Base-by-base conservation (phyloP, 2,329 filamentous ascomycete species). In the Phoma herbarum region DNA sequence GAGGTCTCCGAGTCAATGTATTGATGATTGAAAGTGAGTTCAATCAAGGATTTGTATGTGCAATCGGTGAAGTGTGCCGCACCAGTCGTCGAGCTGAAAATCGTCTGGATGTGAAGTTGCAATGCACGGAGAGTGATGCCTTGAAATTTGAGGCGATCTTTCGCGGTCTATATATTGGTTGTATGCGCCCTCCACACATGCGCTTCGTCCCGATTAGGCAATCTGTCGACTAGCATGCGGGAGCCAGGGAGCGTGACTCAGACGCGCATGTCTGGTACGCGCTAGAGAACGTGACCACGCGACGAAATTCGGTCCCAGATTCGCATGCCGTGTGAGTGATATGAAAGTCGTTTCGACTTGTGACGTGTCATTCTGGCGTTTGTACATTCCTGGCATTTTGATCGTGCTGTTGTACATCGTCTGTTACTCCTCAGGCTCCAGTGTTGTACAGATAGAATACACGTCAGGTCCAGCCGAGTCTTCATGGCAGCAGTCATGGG, bases 191-290 rank as follows among this genome's bases (percentile, higher is more conserved):
- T 67, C 53, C 23, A 48, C 44, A 28, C 28, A 58, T 45, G 55
- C 50, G 52, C 41, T 52, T 48, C 59, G 61, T 51, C 67, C 66
- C 52, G 25, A 63, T 67, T 62, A 57, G 67, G 70, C 57, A 64
- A 66, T 52, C 62, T 72, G 70, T 74, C 67, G 65, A 68, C 65
- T 68, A 59, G 57, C 60, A 60, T 55, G 60, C 57, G 45, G 47
- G 48, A 60, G 52, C 59, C 59, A 56, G 45, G 47, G 48, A 60
- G 52, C 59, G 59, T 75, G 73, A 75, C 66, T 75, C 73, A 75
- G 61, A 69, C 35, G 41, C 64, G 66, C 65, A 63, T 63, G 31
- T 44, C 37, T 46, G 46, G 55, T 37, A 47, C 45, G 56, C 56
- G 56, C 56, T 54, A 59, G 50, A 54, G 26, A 59, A 59, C 56